A percentile compares a stretch with the other conserved stretches of the same genome.
These are phyloP conservation scores for Pestalotiopsis sp. DNA, from an alignment of 2,329 filamentous ascomycete genomes.

Conservation along the genomic window DNA sequence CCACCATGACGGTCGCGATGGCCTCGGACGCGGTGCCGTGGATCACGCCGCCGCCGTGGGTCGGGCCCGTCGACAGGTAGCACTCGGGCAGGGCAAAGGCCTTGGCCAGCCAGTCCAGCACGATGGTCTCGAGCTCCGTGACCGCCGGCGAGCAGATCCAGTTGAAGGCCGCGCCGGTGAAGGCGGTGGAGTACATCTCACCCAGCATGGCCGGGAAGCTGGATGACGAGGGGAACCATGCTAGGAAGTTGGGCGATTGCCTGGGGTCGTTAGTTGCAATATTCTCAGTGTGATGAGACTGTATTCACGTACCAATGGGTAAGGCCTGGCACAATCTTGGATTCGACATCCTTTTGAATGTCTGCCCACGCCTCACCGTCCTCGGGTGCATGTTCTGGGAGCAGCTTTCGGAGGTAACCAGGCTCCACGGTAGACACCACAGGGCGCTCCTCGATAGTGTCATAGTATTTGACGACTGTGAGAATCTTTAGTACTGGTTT, in stretches of 20 bases:
- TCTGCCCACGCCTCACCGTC: slow-evolving; percentile 72
- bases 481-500: slow-evolving; percentile 3
- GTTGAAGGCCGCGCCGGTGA: slow-evolving; percentile 92
- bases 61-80: slow-evolving; percentile 72
- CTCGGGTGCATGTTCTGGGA: slow-evolving; percentile 66
- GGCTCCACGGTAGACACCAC: slow-evolving; percentile 80
- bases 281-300: neutral
- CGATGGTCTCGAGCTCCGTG: slow-evolving; percentile 90
- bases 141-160: slow-evolving; percentile 93
- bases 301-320: slow-evolving; percentile 69
- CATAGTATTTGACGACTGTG: slow-evolving; percentile 82
- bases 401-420: slow-evolving; percentile 79
- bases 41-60: slow-evolving; percentile 83
- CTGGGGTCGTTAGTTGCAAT: slow-evolving; percentile 25
- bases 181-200: slow-evolving; percentile 87
- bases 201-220: slow-evolving; percentile 85
- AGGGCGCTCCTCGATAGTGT: slow-evolving; percentile 66
- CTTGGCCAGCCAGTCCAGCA: slow-evolving; percentile 87
- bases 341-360: slow-evolving; percentile 81
- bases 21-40: slow-evolving; percentile 90
- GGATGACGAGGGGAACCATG: slow-evolving; percentile 84
- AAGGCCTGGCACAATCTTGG: slow-evolving; percentile 85
- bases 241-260: slow-evolving; percentile 93
- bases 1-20: slow-evolving; percentile 82
- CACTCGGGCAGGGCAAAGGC: slow-evolving; percentile 71